These are phyloP conservation scores for Aureobasidium sp. DNA, from an alignment of 2,329 filamentous ascomycete species.

Conservation along the genomic window DNA sequence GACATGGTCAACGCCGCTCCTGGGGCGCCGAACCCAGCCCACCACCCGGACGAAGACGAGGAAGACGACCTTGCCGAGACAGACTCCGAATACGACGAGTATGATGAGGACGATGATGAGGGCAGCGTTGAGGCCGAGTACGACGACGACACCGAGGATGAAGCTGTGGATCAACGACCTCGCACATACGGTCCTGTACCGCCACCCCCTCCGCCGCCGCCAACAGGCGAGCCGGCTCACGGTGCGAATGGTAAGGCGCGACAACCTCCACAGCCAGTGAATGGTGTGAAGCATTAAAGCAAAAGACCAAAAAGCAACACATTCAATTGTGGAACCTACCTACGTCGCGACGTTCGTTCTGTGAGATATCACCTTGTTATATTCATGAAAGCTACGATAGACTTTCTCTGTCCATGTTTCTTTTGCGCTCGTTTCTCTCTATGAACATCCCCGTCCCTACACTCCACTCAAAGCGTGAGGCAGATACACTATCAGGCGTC, in stretches of 20 bases:
- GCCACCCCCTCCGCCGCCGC: conserved; percentile 41
- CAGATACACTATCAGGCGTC: conserved; percentile 28
- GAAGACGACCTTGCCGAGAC: conserved; percentile 39
- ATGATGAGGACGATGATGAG: conserved; percentile 49
- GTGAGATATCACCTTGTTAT: background rate
- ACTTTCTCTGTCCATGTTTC: conserved; percentile 6
- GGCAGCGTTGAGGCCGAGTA: conserved; percentile 58
- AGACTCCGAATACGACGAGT: conserved; percentile 56
- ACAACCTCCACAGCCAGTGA: conserved; percentile 20
- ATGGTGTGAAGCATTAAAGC: conserved; percentile 23
- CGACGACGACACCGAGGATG: conserved; percentile 55
- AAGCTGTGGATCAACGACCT: conserved; percentile 26
- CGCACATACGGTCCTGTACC: conserved; percentile 38
- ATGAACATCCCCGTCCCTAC: conserved; percentile 8
- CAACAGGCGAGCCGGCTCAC: conserved; percentile 1
- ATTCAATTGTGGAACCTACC: conserved; percentile 5
- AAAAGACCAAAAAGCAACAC: conserved; percentile 16
- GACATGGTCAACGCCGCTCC: conserved; percentile 18
- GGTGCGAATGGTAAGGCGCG: background rate
- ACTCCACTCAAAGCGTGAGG: conserved; percentile 18
- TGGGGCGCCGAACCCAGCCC: conserved; percentile 15
- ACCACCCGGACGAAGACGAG: conserved; percentile 23
- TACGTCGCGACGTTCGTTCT: conserved; percentile 10
- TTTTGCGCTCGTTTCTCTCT: background rate
- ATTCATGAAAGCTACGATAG: background rate